Conservation (phyloP, 2,329 filamentous ascomycete species). For the Xylariomycetidae sp. region DNA sequence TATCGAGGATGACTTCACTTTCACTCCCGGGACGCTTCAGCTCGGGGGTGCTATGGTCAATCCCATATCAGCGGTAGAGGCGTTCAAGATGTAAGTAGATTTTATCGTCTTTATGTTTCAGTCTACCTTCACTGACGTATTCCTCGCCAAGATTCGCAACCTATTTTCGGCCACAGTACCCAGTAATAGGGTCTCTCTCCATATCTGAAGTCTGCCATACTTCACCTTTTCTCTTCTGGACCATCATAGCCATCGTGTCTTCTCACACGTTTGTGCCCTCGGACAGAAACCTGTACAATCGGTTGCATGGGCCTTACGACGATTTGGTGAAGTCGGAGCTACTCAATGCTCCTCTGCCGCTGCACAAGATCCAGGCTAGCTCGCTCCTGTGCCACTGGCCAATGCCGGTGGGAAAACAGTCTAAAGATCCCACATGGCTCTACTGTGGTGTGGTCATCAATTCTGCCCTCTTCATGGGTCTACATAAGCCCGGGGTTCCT, state of each 20-base stretch:
- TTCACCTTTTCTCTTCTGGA: constrained; percentile 27
- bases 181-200: constrained; percentile 23
- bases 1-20: constrained; percentile 19
- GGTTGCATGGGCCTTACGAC: constrained; percentile 19
- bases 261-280: constrained; percentile 12
- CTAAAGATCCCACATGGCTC: constrained; percentile 25
- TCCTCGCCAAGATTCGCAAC: constrained; percentile 15
- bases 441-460: constrained; percentile 27
- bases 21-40: constrained; percentile 16
- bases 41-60: constrained; percentile 13
- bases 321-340: constrained; percentile 15
- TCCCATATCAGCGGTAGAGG: constrained; percentile 14
- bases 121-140: not conserved
- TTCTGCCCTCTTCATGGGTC: constrained; percentile 23
- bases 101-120: not conserved
- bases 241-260: constrained; percentile 19
- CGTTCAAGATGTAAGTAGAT: constrained; percentile 19
- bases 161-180: constrained; percentile 21
- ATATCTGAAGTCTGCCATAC: constrained; percentile 18
- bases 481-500: constrained; percentile 17
- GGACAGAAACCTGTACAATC: constrained; percentile 14
- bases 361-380: constrained; percentile 25
- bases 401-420: constrained; percentile 18
- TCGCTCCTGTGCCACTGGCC: constrained; percentile 25
- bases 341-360: constrained; percentile 20